These are phyloP conservation scores for Tetrastigma voinierianum DNA, from an alignment of 164 flowering plant genomes.

Conservation along the genomic window DNA sequence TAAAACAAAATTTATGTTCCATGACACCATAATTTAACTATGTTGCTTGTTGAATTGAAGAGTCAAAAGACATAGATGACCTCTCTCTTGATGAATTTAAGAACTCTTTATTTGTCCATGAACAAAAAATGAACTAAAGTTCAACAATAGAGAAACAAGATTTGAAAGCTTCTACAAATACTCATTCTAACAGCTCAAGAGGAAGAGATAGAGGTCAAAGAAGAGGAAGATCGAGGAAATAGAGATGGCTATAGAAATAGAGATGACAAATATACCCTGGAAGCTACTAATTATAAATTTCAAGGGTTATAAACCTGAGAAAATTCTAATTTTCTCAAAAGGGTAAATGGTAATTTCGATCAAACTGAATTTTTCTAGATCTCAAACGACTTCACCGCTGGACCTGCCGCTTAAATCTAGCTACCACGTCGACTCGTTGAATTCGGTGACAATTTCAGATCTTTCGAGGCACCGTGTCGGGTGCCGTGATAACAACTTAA, in stretches of 20 bases:
- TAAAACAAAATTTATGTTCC: conserved; percentile 17
- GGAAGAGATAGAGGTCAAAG: conserved; percentile 17
- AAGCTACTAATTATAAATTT: conserved; percentile 7
- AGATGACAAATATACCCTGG: too few relatives aligned
- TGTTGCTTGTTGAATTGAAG: conserved; percentile 24
- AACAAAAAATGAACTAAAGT: conserved; percentile 14
- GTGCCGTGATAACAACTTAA: too few relatives aligned
- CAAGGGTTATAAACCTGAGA: too few relatives aligned
- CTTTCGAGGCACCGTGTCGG: too few relatives aligned
- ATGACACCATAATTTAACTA: conserved; percentile 22
- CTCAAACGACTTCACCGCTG: too few relatives aligned
- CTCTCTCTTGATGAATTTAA: conserved; percentile 17
- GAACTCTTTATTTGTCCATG: conserved; percentile 26
- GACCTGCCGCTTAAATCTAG: too few relatives aligned
- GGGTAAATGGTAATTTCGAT: too few relatives aligned
- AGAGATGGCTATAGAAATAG: conserved; percentile 7
- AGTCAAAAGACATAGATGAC: conserved; percentile 12
- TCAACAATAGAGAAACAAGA: conserved; percentile 12
- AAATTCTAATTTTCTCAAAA: too few relatives aligned
- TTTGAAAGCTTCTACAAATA: conserved; percentile 20
- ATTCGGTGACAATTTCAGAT: too few relatives aligned
- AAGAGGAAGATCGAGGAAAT: conserved; percentile 13
- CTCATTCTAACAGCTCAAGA: background rate
- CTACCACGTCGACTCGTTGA: too few relatives aligned
- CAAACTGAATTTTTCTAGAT: too few relatives aligned